phyloP scores from a whole-genome alignment of 2,329 filamentous ascomycete genomes.

The Cercospora berteroae region DNA sequence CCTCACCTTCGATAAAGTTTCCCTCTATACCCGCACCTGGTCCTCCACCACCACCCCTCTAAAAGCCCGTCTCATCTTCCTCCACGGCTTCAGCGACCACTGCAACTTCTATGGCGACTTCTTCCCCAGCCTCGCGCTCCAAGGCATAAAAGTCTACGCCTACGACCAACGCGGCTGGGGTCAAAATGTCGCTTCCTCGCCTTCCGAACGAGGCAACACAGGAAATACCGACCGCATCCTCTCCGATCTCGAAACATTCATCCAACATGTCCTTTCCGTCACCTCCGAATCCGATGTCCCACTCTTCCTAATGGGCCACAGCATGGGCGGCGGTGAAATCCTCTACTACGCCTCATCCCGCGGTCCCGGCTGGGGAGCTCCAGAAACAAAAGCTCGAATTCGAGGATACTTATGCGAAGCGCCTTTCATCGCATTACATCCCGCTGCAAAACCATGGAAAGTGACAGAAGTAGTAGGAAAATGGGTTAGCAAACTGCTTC shows the following conservation, averaged over 20 bases:
- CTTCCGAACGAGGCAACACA: constrained; percentile 71
- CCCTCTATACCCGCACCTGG: constrained; percentile 63
- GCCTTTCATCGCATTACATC: constrained; percentile 75
- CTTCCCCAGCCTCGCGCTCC: constrained; percentile 66
- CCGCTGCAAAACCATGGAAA: constrained; percentile 60
- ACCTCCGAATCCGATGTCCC: constrained; percentile 45
- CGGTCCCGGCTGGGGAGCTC: constrained; percentile 36
- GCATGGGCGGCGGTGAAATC: constrained; percentile 82
- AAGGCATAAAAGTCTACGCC: constrained; percentile 71
- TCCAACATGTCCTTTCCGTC: constrained; percentile 44
- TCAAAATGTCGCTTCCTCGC: constrained; percentile 63
- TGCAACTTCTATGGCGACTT: constrained; percentile 71
- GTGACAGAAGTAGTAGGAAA: constrained; percentile 66
- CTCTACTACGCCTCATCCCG: constrained; percentile 56
- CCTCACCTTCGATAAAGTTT: constrained; percentile 51
- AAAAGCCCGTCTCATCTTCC: constrained; percentile 72
- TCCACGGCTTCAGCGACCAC: constrained; percentile 91
- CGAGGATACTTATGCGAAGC: constrained; percentile 72
- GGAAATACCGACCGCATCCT: constrained; percentile 72
- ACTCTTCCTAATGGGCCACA: constrained; percentile 84
- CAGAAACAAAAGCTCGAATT: constrained; percentile 58
- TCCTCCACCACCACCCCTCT: constrained; percentile 52
- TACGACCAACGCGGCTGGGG: constrained; percentile 93
- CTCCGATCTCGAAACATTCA: constrained; percentile 74
- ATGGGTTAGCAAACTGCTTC: constrained; percentile 66